phyloP scores from a whole-genome alignment of 352 stramenopile species.

The Phytophthora litchii region DNA sequence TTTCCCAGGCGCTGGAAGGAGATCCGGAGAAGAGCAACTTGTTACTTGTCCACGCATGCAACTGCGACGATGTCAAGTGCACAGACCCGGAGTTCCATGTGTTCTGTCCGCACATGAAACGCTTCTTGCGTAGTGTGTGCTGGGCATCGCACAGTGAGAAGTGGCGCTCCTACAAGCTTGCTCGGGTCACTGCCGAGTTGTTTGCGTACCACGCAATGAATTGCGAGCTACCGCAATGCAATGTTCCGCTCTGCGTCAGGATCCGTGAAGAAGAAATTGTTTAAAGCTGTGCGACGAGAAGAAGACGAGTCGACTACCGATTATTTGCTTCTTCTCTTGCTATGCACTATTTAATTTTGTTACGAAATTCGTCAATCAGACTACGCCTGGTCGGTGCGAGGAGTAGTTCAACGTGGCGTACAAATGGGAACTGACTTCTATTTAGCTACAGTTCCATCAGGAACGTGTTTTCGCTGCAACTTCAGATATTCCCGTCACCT shows the following conservation, averaged over 20 bases:
- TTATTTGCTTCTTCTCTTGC: too few relatives aligned
- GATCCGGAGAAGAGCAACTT: conserved; percentile 53
- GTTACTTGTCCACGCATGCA: conserved; percentile 64
- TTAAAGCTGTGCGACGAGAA: conserved; percentile 16
- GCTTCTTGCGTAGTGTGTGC: conserved; percentile 66
- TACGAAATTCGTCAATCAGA: too few relatives aligned
- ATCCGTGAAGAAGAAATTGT: conserved; percentile 56
- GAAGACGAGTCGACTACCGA: too few relatives aligned
- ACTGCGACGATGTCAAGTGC: conserved; percentile 56
- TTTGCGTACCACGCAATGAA: conserved; percentile 63
- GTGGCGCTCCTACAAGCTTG: conserved; percentile 56
- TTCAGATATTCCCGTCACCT: too few relatives aligned
- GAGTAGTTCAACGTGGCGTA: too few relatives aligned
- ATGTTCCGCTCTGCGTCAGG: conserved; percentile 49
- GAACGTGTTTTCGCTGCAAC: too few relatives aligned
- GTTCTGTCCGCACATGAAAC: conserved; percentile 70
- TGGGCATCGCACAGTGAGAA: conserved; percentile 68
- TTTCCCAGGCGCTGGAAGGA: conserved; percentile 45
- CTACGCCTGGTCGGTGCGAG: too few relatives aligned
- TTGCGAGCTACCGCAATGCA: conserved; percentile 42
- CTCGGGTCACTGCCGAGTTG: conserved; percentile 50
- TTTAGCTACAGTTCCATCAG: too few relatives aligned
- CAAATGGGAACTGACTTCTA: too few relatives aligned
- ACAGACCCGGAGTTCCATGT: conserved; percentile 39
- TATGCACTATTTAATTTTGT: too few relatives aligned